A percentile compares a stretch with the other conserved stretches of the same genome.
phyloP scores from a whole-genome alignment of 208 protist genomes.

The Baffinella frigidus region DNA sequence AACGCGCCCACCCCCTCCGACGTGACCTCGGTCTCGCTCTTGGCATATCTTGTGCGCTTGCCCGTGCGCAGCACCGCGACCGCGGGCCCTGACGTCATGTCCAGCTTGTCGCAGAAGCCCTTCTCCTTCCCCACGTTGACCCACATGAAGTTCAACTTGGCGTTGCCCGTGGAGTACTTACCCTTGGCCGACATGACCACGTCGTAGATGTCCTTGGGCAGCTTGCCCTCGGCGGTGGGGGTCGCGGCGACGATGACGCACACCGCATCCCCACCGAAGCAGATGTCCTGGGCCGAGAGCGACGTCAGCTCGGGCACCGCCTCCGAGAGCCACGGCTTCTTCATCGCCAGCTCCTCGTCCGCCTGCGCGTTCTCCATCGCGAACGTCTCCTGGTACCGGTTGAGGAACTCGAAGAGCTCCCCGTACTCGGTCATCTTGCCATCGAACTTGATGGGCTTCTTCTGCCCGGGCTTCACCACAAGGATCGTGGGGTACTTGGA shows the following conservation, averaged over 20 bases:
- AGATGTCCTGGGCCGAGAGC: neutral
- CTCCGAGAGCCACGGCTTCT: constrained; percentile 48
- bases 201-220: neutral
- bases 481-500: constrained; percentile 40
- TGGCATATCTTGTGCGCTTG: constrained; percentile 14
- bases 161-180: neutral
- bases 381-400: constrained; percentile 46
- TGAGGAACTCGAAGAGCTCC: constrained; percentile 51
- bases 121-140: neutral
- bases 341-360: constrained; percentile 32
- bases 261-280: neutral
- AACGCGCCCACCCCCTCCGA: neutral
- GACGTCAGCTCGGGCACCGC: constrained; percentile 13
- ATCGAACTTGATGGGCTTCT: constrained; percentile 53
- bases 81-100: neutral
- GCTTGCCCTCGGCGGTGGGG: neutral
- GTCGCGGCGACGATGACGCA: neutral
- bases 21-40: neutral
- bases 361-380: neutral
- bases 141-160: constrained; percentile 30
- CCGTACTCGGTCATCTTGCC: neutral
- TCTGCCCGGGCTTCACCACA: constrained; percentile 38
- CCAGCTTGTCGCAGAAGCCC: neutral
- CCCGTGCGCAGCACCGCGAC: constrained; percentile 10
- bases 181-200: neutral